Conservation (phyloP, 192 early-diverging fungal species). For the Umbelopsis isabellina region DNA sequence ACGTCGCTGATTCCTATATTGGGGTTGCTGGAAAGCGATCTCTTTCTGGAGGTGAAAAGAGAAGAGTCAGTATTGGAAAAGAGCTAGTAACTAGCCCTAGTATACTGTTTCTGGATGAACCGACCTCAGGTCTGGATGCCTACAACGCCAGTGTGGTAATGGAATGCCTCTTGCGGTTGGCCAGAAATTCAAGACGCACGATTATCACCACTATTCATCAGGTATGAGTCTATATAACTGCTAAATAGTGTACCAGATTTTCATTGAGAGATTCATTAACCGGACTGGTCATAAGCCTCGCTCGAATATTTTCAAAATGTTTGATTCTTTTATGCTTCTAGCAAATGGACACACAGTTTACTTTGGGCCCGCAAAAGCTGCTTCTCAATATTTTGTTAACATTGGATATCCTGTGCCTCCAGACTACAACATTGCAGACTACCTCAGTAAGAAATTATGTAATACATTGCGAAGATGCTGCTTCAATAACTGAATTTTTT, state of each 20-base stretch:
- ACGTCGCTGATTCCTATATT: constrained; percentile 60
- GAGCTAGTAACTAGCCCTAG: constrained; percentile 78
- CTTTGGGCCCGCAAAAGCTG: constrained; percentile 63
- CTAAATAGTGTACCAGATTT: constrained; percentile 33
- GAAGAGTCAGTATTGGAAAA: constrained; percentile 80
- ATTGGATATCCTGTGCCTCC: constrained; percentile 72
- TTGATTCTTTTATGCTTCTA: constrained; percentile 66
- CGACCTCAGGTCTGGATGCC: constrained; percentile 72
- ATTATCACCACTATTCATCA: constrained; percentile 86
- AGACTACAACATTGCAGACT: constrained; percentile 84
- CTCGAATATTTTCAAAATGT: constrained; percentile 58
- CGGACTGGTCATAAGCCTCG: constrained; percentile 46
- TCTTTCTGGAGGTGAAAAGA: constrained; percentile 81
- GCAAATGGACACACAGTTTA: constrained; percentile 71
- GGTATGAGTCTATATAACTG: constrained; percentile 48
- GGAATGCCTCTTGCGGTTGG: constrained; percentile 68
- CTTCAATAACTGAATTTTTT: not conserved
- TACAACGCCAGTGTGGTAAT: constrained; percentile 85
- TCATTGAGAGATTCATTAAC: constrained; percentile 35
- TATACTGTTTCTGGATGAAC: constrained; percentile 65
- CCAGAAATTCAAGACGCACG: constrained; percentile 64
- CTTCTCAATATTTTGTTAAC: constrained; percentile 65
- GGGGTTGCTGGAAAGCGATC: constrained; percentile 59
- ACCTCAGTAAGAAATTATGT: constrained; percentile 34
- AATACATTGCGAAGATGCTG: constrained; percentile 29